A percentile compares a stretch with the other conserved stretches of the same genome.
Evolutionary conservation across 805 yeast species (phyloP).

Genomic region (Komagataella pseudopastoris): DNA sequence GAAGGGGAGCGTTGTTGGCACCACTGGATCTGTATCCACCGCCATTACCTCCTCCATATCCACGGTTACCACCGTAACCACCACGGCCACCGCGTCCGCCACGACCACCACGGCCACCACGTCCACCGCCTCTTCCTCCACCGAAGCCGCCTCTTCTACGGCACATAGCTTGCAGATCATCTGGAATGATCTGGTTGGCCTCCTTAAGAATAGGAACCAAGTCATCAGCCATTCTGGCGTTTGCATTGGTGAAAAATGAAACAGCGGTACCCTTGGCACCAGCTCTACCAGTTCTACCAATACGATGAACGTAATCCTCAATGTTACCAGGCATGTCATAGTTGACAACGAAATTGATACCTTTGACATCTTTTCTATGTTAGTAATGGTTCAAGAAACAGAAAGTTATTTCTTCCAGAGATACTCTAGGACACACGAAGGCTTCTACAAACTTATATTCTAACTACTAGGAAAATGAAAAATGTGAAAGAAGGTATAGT

Average conservation of each 20-base stretch:
- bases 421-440: background rate
- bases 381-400: background rate
- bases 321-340: constrained; percentile 96
- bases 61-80: constrained; percentile 18
- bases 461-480: background rate
- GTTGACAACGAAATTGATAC: constrained; percentile 86
- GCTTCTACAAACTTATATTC: background rate
- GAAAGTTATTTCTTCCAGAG: background rate
- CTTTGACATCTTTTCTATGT: constrained; percentile 75
- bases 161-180: constrained; percentile 63
- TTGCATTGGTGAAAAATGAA: constrained; percentile 82
- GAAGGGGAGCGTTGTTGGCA: constrained; percentile 33
- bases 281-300: constrained; percentile 99
- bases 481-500: background rate
- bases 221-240: constrained; percentile 81
- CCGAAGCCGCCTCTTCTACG: constrained; percentile 57
- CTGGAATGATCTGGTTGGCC: constrained; percentile 87
- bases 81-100: constrained; percentile 30
- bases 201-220: constrained; percentile 83
- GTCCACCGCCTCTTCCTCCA: constrained; percentile 37
- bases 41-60: constrained; percentile 17
- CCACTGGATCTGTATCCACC: constrained; percentile 23
- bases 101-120: constrained; percentile 32
- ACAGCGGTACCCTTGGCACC: constrained; percentile 93
- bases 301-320: constrained; percentile 97